Base-by-base conservation (phyloP, 345 rosid species). In the Heritiera fomes region DNA sequence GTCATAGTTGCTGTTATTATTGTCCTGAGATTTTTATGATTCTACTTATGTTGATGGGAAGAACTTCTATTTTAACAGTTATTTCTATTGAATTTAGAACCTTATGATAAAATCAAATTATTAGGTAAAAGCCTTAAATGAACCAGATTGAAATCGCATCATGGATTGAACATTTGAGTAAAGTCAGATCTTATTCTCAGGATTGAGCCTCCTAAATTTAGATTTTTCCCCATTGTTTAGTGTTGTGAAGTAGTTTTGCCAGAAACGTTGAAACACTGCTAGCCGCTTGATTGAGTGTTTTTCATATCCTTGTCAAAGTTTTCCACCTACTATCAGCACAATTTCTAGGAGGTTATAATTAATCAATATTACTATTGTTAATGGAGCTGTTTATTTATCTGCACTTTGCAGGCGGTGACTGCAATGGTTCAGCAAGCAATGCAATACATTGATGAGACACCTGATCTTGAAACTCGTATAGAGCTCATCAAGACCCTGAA, bases 351-450 rank as follows among this genome's bases (percentile, higher is more conserved):
- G 38, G 18, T 45, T 68, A 45, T 45, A n/a, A 13, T 47, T 1
- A 4, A 30, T 70, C 41, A 15, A 14, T 18, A 30, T 71, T 91
- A 67, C 18, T 30, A 5, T 79, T 66, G 75, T 55, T 77, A n/a
- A 43, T 64, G 6, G 5, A 43, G 49, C 13, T 72, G 34, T 52
- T 8, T 79, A 9, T 78, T 71, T 20, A 14, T 69, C 17, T 10
- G 47, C 80, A 94, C 98, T 65, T 13, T 14, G 45, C 81, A 97
- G 99, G 99, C 96, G 76, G 96, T 97, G 64, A 91, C 94, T 81
- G 94, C 96, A n/a, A 91, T 97, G 98, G 99, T 97, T 80, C 98
- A 94, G 89, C 98, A 97, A 85, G 98, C 98, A 6, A 97, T 94
- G 97, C 88, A 86, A 70, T 97, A 93, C 78, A 97, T 93, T 78